Evolutionary conservation across 176 grass and related monocot genomes (phyloP).

Genomic region (Echinochloa phyllopogon): DNA sequence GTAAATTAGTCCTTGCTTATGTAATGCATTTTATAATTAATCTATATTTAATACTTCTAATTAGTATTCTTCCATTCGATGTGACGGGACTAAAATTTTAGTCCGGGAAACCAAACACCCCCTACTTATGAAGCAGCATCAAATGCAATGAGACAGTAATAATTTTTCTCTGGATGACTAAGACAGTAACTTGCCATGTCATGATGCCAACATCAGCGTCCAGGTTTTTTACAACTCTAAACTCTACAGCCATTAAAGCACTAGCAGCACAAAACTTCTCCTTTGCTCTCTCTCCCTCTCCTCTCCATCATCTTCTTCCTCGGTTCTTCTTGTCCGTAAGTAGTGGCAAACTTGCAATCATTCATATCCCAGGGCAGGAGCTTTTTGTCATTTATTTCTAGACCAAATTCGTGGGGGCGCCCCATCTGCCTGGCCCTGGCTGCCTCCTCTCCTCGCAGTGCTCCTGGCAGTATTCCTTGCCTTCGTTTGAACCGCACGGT

Average conservation of each 20-base stretch:
- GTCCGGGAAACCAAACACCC: too few species aligned
- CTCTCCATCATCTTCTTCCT: neutral
- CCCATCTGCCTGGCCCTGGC: constrained; percentile 1
- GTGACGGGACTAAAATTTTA: too few species aligned
- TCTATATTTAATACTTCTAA: too few species aligned
- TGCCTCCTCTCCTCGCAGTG: constrained; percentile 35
- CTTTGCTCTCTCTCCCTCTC: neutral
- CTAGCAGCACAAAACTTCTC: constrained; percentile 14
- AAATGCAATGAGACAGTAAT: neutral
- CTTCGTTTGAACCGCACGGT: constrained; percentile 23
- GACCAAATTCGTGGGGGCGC: constrained; percentile 38
- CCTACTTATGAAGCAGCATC: neutral
- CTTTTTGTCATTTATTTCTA: constrained; percentile 37
- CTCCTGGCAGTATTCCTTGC: constrained; percentile 25
- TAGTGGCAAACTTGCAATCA: constrained; percentile 29
- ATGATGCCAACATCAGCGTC: constrained; percentile 15
- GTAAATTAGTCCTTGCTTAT: too few species aligned
- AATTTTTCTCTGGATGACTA: neutral
- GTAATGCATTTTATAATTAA: too few species aligned
- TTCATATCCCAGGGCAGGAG: constrained; percentile 18
- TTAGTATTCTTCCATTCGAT: too few species aligned
- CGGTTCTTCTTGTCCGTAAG: constrained; percentile 1
- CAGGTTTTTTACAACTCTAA: neutral
- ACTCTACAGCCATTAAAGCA: neutral
- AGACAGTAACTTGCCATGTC: constrained; percentile 24